phyloP scores from a whole-genome alignment of 208 protist genomes.

The Leishmania aethiopica region DNA sequence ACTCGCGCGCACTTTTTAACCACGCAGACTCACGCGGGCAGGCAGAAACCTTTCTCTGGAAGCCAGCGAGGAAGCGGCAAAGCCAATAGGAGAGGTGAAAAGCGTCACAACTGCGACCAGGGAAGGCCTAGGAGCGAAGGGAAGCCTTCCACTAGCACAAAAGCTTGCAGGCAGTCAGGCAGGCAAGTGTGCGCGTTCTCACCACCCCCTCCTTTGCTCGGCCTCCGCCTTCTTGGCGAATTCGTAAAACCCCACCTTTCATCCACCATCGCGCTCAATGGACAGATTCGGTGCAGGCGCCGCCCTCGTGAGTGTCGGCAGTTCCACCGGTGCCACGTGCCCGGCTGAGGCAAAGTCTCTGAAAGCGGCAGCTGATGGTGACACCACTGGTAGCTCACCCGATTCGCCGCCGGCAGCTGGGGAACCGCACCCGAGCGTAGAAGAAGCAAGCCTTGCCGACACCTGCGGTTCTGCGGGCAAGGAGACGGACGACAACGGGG shows the following conservation, averaged over 20 bases:
- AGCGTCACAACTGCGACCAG: neutral
- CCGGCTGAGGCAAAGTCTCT: neutral
- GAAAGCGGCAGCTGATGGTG: constrained; percentile 7
- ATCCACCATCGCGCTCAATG: neutral
- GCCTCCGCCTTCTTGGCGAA: neutral
- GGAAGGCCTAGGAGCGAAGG: neutral
- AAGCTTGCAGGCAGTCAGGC: neutral
- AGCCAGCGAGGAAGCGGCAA: neutral
- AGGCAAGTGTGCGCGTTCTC: neutral
- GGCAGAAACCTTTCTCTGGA: neutral
- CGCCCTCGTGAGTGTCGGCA: neutral
- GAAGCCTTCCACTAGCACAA: neutral
- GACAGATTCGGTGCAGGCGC: constrained; percentile 1
- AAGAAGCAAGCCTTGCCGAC: neutral
- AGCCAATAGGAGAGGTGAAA: neutral
- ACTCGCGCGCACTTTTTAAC: neutral
- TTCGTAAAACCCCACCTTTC: neutral
- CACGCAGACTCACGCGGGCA: neutral
- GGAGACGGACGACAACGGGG: neutral
- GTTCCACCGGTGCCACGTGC: constrained; percentile 3
- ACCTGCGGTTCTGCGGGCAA: too few relatives aligned
- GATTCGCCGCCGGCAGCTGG: neutral
- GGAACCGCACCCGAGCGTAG: neutral
- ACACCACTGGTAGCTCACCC: constrained; percentile 4
- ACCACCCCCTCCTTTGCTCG: too few relatives aligned